phyloP scores from a whole-genome alignment of 495 filamentous ascomycete genomes.

The Endocarpon pusillum region DNA sequence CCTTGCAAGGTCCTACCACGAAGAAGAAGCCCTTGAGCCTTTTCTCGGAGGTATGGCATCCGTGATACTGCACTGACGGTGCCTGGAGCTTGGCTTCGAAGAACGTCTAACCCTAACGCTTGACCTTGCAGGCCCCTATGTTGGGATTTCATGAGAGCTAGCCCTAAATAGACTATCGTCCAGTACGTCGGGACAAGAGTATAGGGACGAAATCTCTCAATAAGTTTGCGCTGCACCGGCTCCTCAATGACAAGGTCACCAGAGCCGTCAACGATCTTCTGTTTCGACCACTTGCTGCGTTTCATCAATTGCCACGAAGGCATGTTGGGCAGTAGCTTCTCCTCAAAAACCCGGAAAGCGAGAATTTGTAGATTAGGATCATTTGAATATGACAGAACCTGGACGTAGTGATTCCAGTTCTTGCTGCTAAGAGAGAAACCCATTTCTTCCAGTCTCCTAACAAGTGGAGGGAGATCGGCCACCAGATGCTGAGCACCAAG shows the following conservation, averaged over 20 bases:
- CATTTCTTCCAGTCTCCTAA: constrained; percentile 31
- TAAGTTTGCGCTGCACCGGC: too few relatives aligned
- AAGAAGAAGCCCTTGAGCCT: constrained; percentile 22
- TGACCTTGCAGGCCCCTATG: too few relatives aligned
- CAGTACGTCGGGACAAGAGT: too few relatives aligned
- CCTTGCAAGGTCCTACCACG: constrained; percentile 11
- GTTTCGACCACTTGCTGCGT: too few relatives aligned
- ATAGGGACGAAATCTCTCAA: too few relatives aligned
- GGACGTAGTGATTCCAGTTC: constrained; percentile 35
- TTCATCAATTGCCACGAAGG: constrained; percentile 61
- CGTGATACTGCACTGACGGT: constrained; percentile 33
- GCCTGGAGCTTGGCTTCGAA: constrained; percentile 33
- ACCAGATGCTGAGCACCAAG: constrained; percentile 29
- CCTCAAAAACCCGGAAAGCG: constrained; percentile 56
- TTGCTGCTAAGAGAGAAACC: constrained; percentile 50
- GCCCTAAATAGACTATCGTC: too few relatives aligned
- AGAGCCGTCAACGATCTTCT: too few relatives aligned
- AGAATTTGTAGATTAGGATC: constrained; percentile 15
- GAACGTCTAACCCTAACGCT: too few relatives aligned
- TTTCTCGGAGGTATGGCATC: constrained; percentile 34
- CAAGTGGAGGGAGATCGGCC: constrained; percentile 26
- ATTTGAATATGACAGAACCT: constrained; percentile 28
- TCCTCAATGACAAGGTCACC: too few relatives aligned
- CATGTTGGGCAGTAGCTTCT: constrained; percentile 57
- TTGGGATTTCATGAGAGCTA: too few relatives aligned